Base-by-base conservation (phyloP, 768 basidiomycete species). In the Mrakia gelida region DNA sequence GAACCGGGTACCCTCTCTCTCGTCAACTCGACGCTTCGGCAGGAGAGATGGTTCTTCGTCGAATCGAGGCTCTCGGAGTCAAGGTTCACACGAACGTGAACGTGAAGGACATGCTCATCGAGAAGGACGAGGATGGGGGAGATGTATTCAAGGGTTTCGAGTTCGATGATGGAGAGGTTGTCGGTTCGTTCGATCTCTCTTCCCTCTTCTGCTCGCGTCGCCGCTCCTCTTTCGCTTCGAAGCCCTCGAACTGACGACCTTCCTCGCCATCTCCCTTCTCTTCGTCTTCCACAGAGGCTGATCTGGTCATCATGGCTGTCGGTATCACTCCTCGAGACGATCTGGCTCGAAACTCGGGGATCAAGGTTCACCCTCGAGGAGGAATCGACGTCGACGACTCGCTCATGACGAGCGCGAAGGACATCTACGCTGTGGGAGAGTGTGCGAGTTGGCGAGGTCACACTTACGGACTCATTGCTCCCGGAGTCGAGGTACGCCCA, bases 381-480 rank as follows among this genome's bases (percentile, higher is more conserved):
- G 91, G 91, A 0, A 86, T 92, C 79, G 81, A 87, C 6, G 89
- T 92, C 11, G 86, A 87, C 43, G 89, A 91, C 76, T 83, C 85
- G 73, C 84, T 92, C 68, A 82, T 85, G 81, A 92, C 91, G 0
- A 89, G 87, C 15, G 87, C 86, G 0, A 81, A 87, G 59, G 88
- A 89, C 73, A 87, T 92, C 9, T 92, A 88, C 80, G 91, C 91
- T 9, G 90, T 92, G 70, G 92, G 92, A 7, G 92, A 92, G 83
- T 92, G 92, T 81, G 91, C 91, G 0, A 87, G 86, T 70, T 92
- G 90, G 90, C 78, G 81, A 73, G 88, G 87, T 3, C 88, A 90
- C 70, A 79, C 75, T 32, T 92, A 91, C 80, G 91, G 91, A 4
- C 85, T 92, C 15, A 91, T 92, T 81, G 91, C 88, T 3, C 91